Evolutionary conservation across 1,284 basidiomycete genomes (phyloP).

Genomic region (Omphalotus olearius): DNA sequence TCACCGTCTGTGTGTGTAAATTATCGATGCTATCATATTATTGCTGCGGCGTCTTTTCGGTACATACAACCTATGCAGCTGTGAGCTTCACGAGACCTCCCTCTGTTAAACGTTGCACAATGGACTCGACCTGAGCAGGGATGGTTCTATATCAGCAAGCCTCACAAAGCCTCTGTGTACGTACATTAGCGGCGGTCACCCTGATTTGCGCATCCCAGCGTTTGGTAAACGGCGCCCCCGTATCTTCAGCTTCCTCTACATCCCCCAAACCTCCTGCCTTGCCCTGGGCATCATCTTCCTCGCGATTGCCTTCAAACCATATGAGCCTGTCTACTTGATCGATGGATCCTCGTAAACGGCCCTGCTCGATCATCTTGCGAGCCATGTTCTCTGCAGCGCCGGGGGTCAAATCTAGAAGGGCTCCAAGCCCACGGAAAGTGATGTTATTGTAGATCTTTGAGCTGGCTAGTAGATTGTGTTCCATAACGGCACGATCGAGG

Average conservation of each 20-base stretch:
- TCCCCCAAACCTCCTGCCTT: constrained; percentile 91
- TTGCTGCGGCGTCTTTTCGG: constrained; percentile 11
- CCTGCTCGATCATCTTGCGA: constrained; percentile 94
- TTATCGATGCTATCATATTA: constrained; percentile 23
- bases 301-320: constrained; percentile 80
- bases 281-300: constrained; percentile 87
- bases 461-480: constrained; percentile 95
- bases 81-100: constrained; percentile 54
- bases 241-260: constrained; percentile 81
- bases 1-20: constrained; percentile 20
- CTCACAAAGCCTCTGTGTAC: constrained; percentile 18
- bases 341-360: constrained; percentile 84
- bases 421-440: constrained; percentile 84
- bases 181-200: constrained; percentile 78
- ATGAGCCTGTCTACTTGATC: constrained; percentile 93
- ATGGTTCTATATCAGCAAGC: constrained; percentile 9
- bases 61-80: constrained; percentile 16
- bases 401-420: constrained; percentile 80
- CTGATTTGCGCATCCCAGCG: constrained; percentile 90
- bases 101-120: constrained; percentile 73
- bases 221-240: constrained; percentile 84
- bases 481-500: constrained; percentile 96
- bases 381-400: constrained; percentile 92
- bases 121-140: constrained; percentile 63
- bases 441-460: constrained; percentile 96